phyloP scores from a whole-genome alignment of 164 flowering plant genomes.

The Echeveria elegans region DNA sequence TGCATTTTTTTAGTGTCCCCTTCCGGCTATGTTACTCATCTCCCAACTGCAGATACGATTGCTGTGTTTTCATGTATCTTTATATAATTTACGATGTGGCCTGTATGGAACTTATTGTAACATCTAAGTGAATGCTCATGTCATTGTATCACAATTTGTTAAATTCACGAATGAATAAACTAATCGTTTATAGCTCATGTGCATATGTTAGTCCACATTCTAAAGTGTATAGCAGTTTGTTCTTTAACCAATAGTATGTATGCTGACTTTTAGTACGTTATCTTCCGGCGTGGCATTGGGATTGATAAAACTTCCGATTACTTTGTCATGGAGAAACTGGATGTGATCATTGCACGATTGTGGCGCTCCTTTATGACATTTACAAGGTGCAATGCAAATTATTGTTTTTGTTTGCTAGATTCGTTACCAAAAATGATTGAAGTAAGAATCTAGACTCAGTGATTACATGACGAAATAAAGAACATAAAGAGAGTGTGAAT shows the following conservation, averaged over 20 bases:
- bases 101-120: not conserved
- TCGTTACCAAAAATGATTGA: not conserved
- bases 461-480: not conserved
- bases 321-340: slow-evolving; percentile 95
- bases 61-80: not conserved
- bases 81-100: not conserved
- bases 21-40: not conserved
- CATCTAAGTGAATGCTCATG: not conserved
- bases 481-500: too few species aligned
- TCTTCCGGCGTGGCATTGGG: slow-evolving; percentile 91
- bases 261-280: slow-evolving; percentile 47
- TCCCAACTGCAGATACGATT: not conserved
- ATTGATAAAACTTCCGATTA: slow-evolving; percentile 69
- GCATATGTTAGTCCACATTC: not conserved
- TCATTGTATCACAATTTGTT: not conserved
- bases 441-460: not conserved
- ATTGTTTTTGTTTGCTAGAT: too few species aligned
- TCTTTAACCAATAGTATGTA: not conserved
- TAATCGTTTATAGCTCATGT: not conserved
- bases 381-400: slow-evolving; percentile 52
- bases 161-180: not conserved
- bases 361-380: slow-evolving; percentile 58
- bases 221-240: not conserved
- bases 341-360: slow-evolving; percentile 66
- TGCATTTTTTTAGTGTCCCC: not conserved